These are phyloP conservation scores for Trichocomaceae sp. DNA, from an alignment of 2,329 filamentous ascomycete species.

Conservation along the genomic window DNA sequence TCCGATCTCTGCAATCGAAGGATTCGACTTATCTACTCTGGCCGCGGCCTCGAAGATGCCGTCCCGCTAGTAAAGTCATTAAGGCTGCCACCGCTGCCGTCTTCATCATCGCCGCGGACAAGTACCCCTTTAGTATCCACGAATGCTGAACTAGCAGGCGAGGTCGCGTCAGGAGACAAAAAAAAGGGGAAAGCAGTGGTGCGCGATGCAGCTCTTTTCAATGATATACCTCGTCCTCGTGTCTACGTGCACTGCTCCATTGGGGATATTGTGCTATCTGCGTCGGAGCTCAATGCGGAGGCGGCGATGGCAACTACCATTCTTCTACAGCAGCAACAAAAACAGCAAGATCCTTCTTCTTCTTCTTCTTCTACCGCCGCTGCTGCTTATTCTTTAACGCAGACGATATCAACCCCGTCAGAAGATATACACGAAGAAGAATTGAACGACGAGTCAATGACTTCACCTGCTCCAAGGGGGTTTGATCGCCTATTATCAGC, in stretches of 20 bases:
- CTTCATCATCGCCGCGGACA: constrained; percentile 49
- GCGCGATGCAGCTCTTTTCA: constrained; percentile 50
- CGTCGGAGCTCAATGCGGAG: constrained; percentile 64
- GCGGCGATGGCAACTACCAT: constrained; percentile 34
- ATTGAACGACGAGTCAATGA: constrained; percentile 21
- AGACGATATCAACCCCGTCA: not conserved
- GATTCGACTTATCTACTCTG: constrained; percentile 82
- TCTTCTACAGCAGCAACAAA: constrained; percentile 13
- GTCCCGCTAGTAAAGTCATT: constrained; percentile 63
- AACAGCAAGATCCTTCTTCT: not conserved
- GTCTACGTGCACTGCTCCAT: constrained; percentile 94
- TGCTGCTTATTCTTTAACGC: not conserved
- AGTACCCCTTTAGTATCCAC: constrained; percentile 24
- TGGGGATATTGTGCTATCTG: constrained; percentile 63
- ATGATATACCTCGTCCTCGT: constrained; percentile 49
- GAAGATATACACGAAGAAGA: not conserved
- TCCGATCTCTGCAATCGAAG: constrained; percentile 57
- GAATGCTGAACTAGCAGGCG: constrained; percentile 11
- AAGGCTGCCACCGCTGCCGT: constrained; percentile 53
- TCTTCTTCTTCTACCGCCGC: too few relatives aligned
- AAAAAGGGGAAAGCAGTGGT: constrained; percentile 53
- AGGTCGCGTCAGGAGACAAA: constrained; percentile 15
- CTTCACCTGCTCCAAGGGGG: constrained; percentile 59
- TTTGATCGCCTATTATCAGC: constrained; percentile 79
- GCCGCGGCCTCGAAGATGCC: constrained; percentile 73